Conservation (phyloP, 2,329 filamentous ascomycete species). For the Coniella lustricola region DNA sequence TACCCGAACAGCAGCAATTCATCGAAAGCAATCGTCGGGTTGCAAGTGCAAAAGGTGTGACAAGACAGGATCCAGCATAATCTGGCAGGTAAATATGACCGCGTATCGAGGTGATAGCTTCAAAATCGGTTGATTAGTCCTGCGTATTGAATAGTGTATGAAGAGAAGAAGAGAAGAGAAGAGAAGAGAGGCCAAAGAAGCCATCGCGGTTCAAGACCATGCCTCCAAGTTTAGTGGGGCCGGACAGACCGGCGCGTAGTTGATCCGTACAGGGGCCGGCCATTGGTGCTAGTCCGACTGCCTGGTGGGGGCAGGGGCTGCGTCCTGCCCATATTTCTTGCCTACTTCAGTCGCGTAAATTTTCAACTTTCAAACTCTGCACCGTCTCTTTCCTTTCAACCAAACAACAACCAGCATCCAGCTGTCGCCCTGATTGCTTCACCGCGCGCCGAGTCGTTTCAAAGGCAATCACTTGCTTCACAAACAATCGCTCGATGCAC, state of each 20-base stretch:
- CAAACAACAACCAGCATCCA: not conserved
- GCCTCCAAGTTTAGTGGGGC: not conserved
- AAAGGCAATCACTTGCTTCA: not conserved
- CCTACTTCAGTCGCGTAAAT: slow-evolving; percentile 4
- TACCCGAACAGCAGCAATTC: slow-evolving; percentile 8
- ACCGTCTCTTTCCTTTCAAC: not conserved
- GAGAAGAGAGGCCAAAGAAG: slow-evolving; percentile 18
- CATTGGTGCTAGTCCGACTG: no score
- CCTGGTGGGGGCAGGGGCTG: no score
- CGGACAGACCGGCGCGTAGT: not conserved
- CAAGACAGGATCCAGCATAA: slow-evolving; percentile 23
- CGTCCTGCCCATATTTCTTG: not conserved
- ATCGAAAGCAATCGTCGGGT: slow-evolving; percentile 1
- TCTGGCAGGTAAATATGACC: slow-evolving; percentile 59
- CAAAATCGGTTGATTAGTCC: slow-evolving; percentile 54
- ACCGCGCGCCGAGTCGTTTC: not conserved
- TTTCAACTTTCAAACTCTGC: not conserved
- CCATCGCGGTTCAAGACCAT: not conserved
- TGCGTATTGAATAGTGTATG: slow-evolving; percentile 44
- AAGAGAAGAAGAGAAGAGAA: slow-evolving; percentile 15
- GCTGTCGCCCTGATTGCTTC: not conserved
- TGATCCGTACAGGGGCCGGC: not conserved
- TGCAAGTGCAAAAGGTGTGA: slow-evolving; percentile 15
- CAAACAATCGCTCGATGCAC: not conserved
- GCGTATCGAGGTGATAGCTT: slow-evolving; percentile 41